phyloP scores from a whole-genome alignment of 2,329 filamentous ascomycete genomes.

The Cryphonectria nitschkei region DNA sequence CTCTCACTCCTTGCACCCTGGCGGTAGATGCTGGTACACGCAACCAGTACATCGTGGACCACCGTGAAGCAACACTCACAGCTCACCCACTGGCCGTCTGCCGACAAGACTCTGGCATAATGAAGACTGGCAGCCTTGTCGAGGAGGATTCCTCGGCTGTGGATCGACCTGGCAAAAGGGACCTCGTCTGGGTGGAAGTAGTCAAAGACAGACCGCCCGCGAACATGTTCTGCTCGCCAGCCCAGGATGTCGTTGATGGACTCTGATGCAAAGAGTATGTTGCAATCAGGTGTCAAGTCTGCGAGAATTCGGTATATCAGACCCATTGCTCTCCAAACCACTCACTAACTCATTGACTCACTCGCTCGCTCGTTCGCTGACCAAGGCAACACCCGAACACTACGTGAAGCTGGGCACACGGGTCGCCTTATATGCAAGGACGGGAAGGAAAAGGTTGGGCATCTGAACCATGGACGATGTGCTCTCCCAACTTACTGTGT shows the following conservation, averaged over 20 bases:
- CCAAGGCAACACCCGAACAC: background rate
- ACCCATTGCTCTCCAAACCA: background rate
- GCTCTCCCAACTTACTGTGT: conserved; percentile 65
- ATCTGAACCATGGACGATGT: conserved; percentile 6
- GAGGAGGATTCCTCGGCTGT: conserved; percentile 72
- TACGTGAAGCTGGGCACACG: background rate
- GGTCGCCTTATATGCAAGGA: no score
- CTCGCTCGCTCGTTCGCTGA: conserved; percentile 1
- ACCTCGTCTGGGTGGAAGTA: conserved; percentile 86
- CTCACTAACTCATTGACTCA: background rate
- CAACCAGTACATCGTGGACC: conserved; percentile 85
- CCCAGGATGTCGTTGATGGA: conserved; percentile 84
- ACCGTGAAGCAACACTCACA: conserved; percentile 91
- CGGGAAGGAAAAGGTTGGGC: background rate
- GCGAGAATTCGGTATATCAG: conserved; percentile 25
- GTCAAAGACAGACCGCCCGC: conserved; percentile 78
- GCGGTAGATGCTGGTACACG: conserved; percentile 79
- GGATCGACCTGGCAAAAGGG: conserved; percentile 72
- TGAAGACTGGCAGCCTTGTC: conserved; percentile 86
- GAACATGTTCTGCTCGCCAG: conserved; percentile 75
- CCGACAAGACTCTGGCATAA: conserved; percentile 74
- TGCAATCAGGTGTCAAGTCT: conserved; percentile 78
- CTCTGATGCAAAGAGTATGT: conserved; percentile 81
- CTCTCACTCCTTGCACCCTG: conserved; percentile 71
- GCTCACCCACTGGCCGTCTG: conserved; percentile 71